Evolutionary conservation across 768 basidiomycete genomes (phyloP).

Genomic region (Paxillus ammoniavirescens): DNA sequence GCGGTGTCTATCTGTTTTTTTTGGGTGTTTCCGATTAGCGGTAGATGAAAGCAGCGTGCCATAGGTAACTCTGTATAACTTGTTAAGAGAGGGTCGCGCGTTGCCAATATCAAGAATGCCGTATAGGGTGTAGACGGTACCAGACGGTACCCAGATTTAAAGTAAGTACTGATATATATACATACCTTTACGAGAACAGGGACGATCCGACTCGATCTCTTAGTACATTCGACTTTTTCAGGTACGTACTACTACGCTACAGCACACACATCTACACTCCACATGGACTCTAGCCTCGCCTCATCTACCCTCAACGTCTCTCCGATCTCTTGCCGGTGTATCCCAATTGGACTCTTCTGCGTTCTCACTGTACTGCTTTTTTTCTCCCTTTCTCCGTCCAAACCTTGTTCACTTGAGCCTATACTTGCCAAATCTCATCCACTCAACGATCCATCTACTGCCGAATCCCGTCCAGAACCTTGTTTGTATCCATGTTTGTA

Average conservation of each 20-base stretch:
- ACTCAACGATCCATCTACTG: constrained; percentile 9
- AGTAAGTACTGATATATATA: constrained; percentile 31
- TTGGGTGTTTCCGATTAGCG: constrained; percentile 35
- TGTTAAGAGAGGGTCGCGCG: constrained; percentile 15
- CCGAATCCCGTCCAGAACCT: constrained; percentile 18
- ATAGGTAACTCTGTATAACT: constrained; percentile 7
- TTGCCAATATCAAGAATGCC: constrained; percentile 30
- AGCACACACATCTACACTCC: not conserved
- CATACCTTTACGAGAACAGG: constrained; percentile 31
- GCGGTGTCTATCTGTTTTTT: not conserved
- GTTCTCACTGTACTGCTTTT: constrained; percentile 20
- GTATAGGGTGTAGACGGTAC: constrained; percentile 32
- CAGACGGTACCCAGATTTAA: constrained; percentile 33
- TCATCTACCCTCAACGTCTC: not conserved
- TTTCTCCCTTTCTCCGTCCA: constrained; percentile 8
- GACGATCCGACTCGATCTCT: constrained; percentile 37
- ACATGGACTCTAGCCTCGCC: constrained; percentile 20
- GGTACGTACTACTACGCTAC: constrained; percentile 19
- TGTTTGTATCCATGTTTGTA: constrained; percentile 17
- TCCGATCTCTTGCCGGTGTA: constrained; percentile 10
- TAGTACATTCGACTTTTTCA: constrained; percentile 30
- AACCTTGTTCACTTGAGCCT: constrained; percentile 11
- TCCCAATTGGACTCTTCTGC: constrained; percentile 9
- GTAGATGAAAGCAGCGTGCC: constrained; percentile 36
- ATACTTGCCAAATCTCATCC: constrained; percentile 19